Base-by-base conservation (phyloP, 75 land plant species). In the Sequoia sempervirens region DNA sequence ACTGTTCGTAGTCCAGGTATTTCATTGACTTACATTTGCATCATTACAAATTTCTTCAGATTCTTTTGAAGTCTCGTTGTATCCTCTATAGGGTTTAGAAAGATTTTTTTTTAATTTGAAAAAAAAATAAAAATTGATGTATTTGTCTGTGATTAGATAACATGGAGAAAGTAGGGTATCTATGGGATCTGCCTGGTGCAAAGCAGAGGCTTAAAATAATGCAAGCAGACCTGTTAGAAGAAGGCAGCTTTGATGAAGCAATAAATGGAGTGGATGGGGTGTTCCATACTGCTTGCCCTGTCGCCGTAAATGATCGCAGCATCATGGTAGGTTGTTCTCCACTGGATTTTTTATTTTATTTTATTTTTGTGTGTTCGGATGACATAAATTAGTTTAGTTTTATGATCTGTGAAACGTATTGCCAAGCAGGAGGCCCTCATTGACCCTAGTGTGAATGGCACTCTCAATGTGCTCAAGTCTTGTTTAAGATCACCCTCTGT, bases 231-330 rank as follows among this genome's bases (percentile, higher is more conserved):
- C 82, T 97, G 79, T 26, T 93, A 84, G 91, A 86, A 45, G 94
- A 94, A 81, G 95, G 94, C 36, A 91, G 94, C 85, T 97, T 97
- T 81, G 95, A 97, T 85, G 92, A 88, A 32, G 98, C 96, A 7
- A 83, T 97, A 2, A 52, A 83, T 15, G 99, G 99, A 18, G 96
- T 93, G 5, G 87, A 92, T 80, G 95, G 94, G 0, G 99, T 97
- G 36, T 95, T 97, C 66, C 99, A 97, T 84, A 89, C 92, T 43
- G 98, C 99, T n/a, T 92, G 95, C 7, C 97, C 97, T 14, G 99
- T 97, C 13, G 84, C 90, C 0, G 36, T 34, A 3, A 84, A 85
- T 73, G 87, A 93, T 40, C 45, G 86, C 2, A 89, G 87, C 68
- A 46, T 91, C 38, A 75, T 91, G 89, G 96, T 50, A 50, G 15